Percentiles rank a stretch among this genome's conserved stretches.
phyloP scores from a whole-genome alignment of 176 grass and related monocot genomes.

The Alloteropsis semialata region DNA sequence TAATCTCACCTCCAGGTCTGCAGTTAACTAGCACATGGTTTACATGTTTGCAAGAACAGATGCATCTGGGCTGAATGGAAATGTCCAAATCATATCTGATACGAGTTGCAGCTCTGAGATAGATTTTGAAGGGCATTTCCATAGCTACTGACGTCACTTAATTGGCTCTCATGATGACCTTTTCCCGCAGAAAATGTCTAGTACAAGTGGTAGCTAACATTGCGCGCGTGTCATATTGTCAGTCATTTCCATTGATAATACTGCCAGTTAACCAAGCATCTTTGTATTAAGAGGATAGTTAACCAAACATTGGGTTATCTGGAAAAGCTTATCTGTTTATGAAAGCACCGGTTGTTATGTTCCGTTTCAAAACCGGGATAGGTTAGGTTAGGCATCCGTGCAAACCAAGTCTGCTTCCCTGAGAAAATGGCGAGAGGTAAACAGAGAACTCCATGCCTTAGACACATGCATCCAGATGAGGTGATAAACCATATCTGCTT shows the following conservation, averaged over 20 bases:
- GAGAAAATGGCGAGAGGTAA: neutral
- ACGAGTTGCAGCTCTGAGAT: neutral
- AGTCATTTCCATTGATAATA: neutral
- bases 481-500: neutral
- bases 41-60: neutral
- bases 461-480: neutral
- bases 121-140: neutral
- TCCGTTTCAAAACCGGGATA: neutral
- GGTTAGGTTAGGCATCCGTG: neutral
- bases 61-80: neutral
- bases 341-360: neutral
- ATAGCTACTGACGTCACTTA: neutral
- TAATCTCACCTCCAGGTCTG: neutral
- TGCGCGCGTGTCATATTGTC: too few species aligned
- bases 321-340: neutral
- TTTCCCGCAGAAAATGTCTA: too few species aligned
- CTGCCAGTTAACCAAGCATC: too few species aligned
- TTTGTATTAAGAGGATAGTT: too few species aligned
- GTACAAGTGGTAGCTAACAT: neutral
- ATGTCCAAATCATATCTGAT: neutral
- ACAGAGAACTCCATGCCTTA: neutral
- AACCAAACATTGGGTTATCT: too few species aligned
- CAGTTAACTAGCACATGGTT: neutral
- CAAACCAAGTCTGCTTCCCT: neutral
- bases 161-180: neutral